Base-by-base conservation (phyloP, 1,284 basidiomycete species). In the Sporisorium sorghi region DNA sequence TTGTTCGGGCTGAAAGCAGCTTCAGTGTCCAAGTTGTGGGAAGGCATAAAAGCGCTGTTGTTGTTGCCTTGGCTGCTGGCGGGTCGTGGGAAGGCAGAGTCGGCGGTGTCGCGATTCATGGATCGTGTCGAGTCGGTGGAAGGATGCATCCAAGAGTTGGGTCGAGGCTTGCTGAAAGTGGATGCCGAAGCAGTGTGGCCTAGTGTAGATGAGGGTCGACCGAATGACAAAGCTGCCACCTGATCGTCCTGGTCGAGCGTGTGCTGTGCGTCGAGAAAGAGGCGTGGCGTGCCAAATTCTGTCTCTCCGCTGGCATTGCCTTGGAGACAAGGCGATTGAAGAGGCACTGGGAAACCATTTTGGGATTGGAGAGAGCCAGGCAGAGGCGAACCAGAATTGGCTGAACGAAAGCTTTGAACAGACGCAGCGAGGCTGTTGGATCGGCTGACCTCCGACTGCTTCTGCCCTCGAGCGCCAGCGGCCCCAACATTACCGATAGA, bases 381-480 rank as follows among this genome's bases (percentile, higher is more conserved):
- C 14, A 66, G 24, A n/a, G 73, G 64, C 8, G 67, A 75, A 37
- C 56, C 54, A 0, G 73, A 63, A 35, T 59, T 75, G 23, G 67
- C 73, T 6, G 73, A 63, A 26, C 73, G 67, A 37, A 71, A 71
- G 60, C 59, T 71, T 10, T 66, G 55, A 1, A 50, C 28, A 1
- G 73, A 75, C 2, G 73, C 40, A 11, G 73, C 73, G 17, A 75
- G 58, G 46, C 67, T 71, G 67, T 75, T 75, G 59, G 68, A 70
- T n/a, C 73, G 47, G 50, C 46, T 61, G 15, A 71, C 37, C 1
- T 71, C 59, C 19, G 53, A 14, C 53, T 37, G 50, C 26, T 51
- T 65, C 14, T 54, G 59, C 1, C 42, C 30, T 14, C 53, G 58
- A 23, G 30, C 6, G 30, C 30, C 21, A n/a, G 46, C 23, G 42